Evolutionary conservation across 768 basidiomycete species (phyloP).

Genomic region (Mrakia blollopis): DNA sequence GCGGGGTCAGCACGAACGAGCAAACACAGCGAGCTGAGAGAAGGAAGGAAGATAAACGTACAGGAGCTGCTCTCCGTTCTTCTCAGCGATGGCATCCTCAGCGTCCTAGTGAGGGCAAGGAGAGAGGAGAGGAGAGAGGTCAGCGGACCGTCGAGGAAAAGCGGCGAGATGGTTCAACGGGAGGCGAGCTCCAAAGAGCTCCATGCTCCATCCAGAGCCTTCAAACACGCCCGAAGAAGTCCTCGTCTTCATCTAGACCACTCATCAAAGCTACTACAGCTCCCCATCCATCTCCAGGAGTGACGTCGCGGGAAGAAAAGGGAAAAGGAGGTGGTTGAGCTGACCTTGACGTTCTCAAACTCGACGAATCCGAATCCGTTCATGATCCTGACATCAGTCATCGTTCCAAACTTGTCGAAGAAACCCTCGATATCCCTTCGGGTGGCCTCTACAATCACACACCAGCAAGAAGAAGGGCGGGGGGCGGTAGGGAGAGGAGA

Average conservation of each 20-base stretch:
- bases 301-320: neutral
- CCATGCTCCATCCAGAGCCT: too few species aligned
- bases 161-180: neutral
- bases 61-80: constrained; percentile 42
- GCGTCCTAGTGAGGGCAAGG: constrained; percentile 64
- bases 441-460: constrained; percentile 18
- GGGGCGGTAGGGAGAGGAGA: neutral
- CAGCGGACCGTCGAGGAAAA: neutral
- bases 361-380: constrained; percentile 97
- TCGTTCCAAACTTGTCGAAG: constrained; percentile 79
- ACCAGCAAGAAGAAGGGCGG: neutral
- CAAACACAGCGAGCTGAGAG: neutral
- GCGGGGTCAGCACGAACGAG: neutral
- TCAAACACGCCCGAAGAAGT: neutral
- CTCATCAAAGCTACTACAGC: too few species aligned
- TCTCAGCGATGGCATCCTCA: constrained; percentile 81
- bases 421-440: constrained; percentile 74
- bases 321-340: constrained; percentile 14
- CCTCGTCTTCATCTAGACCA: neutral
- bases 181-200: too few species aligned
- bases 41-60: neutral
- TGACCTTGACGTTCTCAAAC: constrained; percentile 77
- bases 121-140: neutral
- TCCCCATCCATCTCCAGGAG: too few species aligned
- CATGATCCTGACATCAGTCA: constrained; percentile 89